Evolutionary conservation across 257 asterid genomes (phyloP).

Genomic region (Solanum sejunctum): DNA sequence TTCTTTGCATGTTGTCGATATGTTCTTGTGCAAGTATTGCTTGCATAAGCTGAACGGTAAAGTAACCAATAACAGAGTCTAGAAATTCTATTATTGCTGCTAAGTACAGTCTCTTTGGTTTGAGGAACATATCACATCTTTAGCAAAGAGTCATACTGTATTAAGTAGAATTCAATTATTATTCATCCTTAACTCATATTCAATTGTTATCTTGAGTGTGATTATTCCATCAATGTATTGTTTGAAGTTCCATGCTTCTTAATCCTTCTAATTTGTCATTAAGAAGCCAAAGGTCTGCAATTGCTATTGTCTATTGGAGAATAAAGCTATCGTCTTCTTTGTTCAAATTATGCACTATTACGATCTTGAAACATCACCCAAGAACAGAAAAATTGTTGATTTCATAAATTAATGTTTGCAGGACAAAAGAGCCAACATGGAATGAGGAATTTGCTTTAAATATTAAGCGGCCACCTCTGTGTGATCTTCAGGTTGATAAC

Average conservation of each 20-base stretch:
- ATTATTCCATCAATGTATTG: background rate
- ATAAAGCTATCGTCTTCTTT: background rate
- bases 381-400: background rate
- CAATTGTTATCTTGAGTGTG: background rate
- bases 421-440: slow-evolving; percentile 95
- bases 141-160: background rate
- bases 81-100: background rate
- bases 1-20: background rate
- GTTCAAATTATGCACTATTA: background rate
- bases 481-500: slow-evolving; percentile 69
- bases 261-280: background rate
- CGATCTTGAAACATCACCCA: background rate
- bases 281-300: background rate
- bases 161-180: background rate
- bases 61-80: background rate
- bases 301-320: background rate
- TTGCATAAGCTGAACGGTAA: background rate
- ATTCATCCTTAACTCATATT: background rate
- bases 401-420: slow-evolving; percentile 25
- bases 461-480: slow-evolving; percentile 60
- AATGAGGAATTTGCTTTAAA: slow-evolving; percentile 87
- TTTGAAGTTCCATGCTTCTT: background rate
- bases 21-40: background rate
- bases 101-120: background rate
- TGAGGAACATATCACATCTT: background rate